Evolutionary conservation across 805 yeast genomes (phyloP).

Genomic region (Zygosaccharomyces kombuchaensis): DNA sequence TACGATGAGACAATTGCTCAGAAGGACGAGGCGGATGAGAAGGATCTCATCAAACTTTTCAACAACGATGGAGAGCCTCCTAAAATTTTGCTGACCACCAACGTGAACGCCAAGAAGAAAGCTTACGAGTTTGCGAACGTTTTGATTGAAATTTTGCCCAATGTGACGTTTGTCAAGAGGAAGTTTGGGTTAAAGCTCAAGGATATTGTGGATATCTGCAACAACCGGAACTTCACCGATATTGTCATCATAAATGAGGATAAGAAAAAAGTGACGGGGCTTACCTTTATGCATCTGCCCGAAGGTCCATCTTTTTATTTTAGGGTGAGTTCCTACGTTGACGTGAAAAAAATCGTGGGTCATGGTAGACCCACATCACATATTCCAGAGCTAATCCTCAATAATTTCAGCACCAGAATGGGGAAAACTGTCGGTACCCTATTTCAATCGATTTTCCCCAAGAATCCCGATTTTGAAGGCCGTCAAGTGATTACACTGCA

Average conservation of each 20-base stretch:
- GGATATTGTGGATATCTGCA: constrained; percentile 80
- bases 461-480: constrained; percentile 88
- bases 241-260: constrained; percentile 88
- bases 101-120: constrained; percentile 73
- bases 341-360: constrained; percentile 71
- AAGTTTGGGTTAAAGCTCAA: constrained; percentile 78
- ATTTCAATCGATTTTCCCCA: constrained; percentile 90
- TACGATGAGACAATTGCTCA: constrained; percentile 74
- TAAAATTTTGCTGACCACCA: constrained; percentile 85
- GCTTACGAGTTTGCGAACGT: constrained; percentile 90
- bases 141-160: constrained; percentile 78
- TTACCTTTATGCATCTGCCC: constrained; percentile 90
- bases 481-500: constrained; percentile 94
- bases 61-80: constrained; percentile 69
- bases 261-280: constrained; percentile 85
- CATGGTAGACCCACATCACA: constrained; percentile 91
- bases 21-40: constrained; percentile 40
- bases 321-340: constrained; percentile 69
- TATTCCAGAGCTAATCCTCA: constrained; percentile 85
- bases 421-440: constrained; percentile 91
- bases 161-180: constrained; percentile 80
- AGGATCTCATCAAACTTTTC: constrained; percentile 31
- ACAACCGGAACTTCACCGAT: constrained; percentile 82
- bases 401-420: constrained; percentile 86
- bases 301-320: constrained; percentile 95